phyloP scores from a whole-genome alignment of 106 monocot species.

The Allium cepa region DNA sequence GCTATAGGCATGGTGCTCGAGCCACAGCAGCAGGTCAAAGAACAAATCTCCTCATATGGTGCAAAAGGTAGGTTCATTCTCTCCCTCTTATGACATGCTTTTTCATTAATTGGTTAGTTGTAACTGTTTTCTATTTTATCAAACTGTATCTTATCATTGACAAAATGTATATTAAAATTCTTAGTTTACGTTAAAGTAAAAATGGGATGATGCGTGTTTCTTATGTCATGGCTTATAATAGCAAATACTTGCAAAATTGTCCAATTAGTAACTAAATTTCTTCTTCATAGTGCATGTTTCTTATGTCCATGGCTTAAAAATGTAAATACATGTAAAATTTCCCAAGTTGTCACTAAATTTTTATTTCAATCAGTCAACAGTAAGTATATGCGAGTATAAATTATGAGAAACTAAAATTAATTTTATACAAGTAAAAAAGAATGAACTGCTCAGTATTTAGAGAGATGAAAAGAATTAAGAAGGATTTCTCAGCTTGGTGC shows the following conservation, averaged over 20 bases:
- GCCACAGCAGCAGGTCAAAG: conserved; percentile 79
- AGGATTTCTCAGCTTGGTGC: conserved; percentile 93
- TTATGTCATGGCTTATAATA: too few species aligned
- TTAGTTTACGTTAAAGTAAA: too few species aligned
- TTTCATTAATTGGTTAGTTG: not conserved
- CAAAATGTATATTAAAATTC: too few species aligned
- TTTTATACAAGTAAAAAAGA: not conserved
- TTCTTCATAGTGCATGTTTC: too few species aligned
- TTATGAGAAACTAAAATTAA: not conserved
- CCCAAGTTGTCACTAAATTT: too few species aligned
- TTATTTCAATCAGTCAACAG: too few species aligned
- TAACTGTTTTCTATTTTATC: not conserved
- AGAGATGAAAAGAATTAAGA: conserved; percentile 84
- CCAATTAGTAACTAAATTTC: too few species aligned
- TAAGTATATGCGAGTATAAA: not conserved
- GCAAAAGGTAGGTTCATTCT: conserved; percentile 53
- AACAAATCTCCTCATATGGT: conserved; percentile 92
- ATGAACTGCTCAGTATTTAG: conserved; percentile 46
- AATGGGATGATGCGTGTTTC: too few species aligned
- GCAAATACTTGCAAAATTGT: too few species aligned
- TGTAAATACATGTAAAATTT: too few species aligned
- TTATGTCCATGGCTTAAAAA: too few species aligned
- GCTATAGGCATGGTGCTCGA: conserved; percentile 87
- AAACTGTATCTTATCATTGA: not conserved
- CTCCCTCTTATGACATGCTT: not conserved